Evolutionary conservation across 2,329 filamentous ascomycete species (phyloP), one percentile per base, ranked within the genome.

Genomic region (Gyromitra esculenta): DNA sequence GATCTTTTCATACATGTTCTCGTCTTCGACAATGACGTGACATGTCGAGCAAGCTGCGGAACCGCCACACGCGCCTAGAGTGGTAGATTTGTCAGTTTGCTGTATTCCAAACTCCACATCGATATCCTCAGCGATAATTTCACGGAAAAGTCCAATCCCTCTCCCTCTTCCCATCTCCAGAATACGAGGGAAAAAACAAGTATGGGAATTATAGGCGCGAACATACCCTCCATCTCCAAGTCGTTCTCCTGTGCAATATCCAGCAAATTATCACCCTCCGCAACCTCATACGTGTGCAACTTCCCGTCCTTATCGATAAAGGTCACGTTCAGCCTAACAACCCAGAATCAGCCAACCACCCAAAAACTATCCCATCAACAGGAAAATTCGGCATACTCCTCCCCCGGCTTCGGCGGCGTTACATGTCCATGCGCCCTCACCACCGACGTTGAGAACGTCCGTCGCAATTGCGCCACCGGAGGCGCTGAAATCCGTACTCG

Each of bases 241-340:
- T 98, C 95, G 84, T 98, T 89, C 59, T 92, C 93, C 83, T 97
- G 95, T 25, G 95, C 96, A 82, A 99, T 95, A 82, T 98, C 95
- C 70, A 99, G 87, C 69, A 99, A 86, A 84, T 99, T 99, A 84
- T 97, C 94, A 64, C 96, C 96, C 81, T 92, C 90, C 13, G 89
- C 87, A 7, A 97, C 95, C 76, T 91, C 90, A 81, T 97, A 89
- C 77, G 91, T 92, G 83, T 92, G 88, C 79, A 87, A 9, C 39
- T 89, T 86, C 65, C 91, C 91, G 21, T 97, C 94, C 84, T 98
- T 97, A 84, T 97, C 94, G 80, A 98, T 88, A 83, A 98, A 97
- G 0, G 94, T 97, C 35, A 99, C 88, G 82, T 92, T 91, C 74
- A 97, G 88, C 83, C 94, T 96, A 79, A n/a, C 56, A n/a, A 43